Evolutionary conservation across 768 basidiomycete species (phyloP), one percentile per base, ranked within the genome.

Genomic region (Termitomyces sp.): DNA sequence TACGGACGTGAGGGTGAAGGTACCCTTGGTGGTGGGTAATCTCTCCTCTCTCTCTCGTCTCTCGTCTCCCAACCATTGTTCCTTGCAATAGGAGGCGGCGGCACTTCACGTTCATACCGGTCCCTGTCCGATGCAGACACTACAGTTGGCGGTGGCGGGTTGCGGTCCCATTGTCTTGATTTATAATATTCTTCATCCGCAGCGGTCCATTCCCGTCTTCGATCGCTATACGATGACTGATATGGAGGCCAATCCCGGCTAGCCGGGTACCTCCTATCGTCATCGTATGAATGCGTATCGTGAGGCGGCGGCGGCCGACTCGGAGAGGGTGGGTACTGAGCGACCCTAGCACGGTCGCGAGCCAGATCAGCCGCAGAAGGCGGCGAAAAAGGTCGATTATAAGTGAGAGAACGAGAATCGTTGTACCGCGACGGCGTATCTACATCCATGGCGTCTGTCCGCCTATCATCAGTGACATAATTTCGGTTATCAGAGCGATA

Each of bases 401-500:
- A 56, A 53, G 70, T 19, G 47, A 60, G 54, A 49, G 62, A 28
- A 19, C 65, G 67, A n/a, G 67, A 56, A 19, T 75, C 75, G 31
- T 68, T 67, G 50, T 71, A 76, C 4, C 76, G 73, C 4, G 68
- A 56, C 35, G 63, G 31, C 17, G 61, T 42, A 55, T 75, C 73
- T 41, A 73, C 60, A 50, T 73, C 73, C 55, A 73, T 62, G 40
- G 67, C 43, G 43, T 75, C 73, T 56, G 68, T 48, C 23, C 75
- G 70, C 56, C 75, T 68, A 56, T 73, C 70, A 53, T 74, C 75
- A 59, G 60, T 48, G 12, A 55, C 43, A 44, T 70, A 70, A 11
- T 48, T 55, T 61, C 73, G 70, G 41, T 74, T 71, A 33, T 78
- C 75, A 26, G 77, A 69, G 44, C 78, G 70, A 56, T 77, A 79